A percentile compares a stretch with the other conserved stretches of the same genome.
Evolutionary conservation across 305 asterid genomes (phyloP).

Genomic region (Vinca major): DNA sequence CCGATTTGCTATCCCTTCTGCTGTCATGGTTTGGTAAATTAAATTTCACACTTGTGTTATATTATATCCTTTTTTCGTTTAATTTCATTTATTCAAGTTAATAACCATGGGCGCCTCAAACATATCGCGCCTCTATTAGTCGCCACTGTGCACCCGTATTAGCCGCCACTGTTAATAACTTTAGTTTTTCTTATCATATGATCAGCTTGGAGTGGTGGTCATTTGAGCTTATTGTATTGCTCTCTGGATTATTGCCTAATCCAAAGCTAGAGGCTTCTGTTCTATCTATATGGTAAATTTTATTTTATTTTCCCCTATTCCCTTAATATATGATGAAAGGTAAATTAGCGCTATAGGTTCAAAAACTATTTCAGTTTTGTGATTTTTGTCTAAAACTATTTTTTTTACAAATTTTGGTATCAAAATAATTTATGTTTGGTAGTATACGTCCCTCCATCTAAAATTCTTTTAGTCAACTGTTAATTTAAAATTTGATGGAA

Average conservation of each 20-base stretch:
- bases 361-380: too few relatives aligned
- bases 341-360: too few relatives aligned
- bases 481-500: too few relatives aligned
- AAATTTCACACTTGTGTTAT: not conserved
- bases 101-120: too few relatives aligned
- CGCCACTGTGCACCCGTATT: too few relatives aligned
- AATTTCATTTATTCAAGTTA: not conserved
- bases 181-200: not conserved
- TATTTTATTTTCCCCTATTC: not conserved
- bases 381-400: too few relatives aligned
- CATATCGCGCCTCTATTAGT: too few relatives aligned
- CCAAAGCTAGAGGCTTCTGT: conserved; percentile 55
- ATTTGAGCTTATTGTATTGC: conserved; percentile 46
- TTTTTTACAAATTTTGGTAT: too few relatives aligned
- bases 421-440: too few relatives aligned
- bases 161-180: too few relatives aligned
- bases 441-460: too few relatives aligned
- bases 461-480: too few relatives aligned
- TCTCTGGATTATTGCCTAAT: conserved; percentile 48
- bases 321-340: not conserved
- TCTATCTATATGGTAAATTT: conserved; percentile 48
- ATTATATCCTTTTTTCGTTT: not conserved
- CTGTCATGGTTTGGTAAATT: conserved; percentile 60
- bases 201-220: conserved; percentile 60
- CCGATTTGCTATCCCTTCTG: conserved; percentile 48